A percentile compares a stretch with the other conserved stretches of the same genome.
These are phyloP conservation scores for Penicillium sp. DNA, from an alignment of 2,329 filamentous ascomycete genomes.

Conservation along the genomic window DNA sequence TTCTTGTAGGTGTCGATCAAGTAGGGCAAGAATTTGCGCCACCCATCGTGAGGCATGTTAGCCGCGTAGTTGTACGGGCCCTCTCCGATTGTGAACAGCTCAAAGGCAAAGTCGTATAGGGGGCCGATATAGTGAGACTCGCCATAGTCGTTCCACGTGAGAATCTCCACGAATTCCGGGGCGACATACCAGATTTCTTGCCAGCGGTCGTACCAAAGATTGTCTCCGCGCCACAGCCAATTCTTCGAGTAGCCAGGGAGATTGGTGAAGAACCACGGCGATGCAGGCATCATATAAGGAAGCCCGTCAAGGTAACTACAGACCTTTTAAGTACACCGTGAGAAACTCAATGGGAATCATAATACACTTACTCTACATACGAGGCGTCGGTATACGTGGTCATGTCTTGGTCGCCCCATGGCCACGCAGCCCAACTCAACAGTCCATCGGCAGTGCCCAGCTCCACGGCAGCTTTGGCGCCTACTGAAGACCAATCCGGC, in stretches of 20 bases:
- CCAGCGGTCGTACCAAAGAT: constrained; percentile 60
- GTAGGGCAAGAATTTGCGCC: constrained; percentile 31
- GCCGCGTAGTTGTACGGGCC: constrained; percentile 38
- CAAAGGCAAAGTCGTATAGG: constrained; percentile 37
- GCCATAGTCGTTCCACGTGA: constrained; percentile 52
- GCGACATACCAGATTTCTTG: constrained; percentile 48
- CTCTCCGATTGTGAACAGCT: constrained; percentile 29
- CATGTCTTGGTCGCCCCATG: constrained; percentile 33
- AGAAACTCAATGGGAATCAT: neutral
- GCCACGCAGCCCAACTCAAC: constrained; percentile 44
- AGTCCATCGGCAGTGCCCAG: constrained; percentile 31
- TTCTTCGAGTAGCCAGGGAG: constrained; percentile 55
- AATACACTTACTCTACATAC: constrained; percentile 30
- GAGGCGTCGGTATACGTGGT: constrained; percentile 32
- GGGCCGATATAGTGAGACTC: constrained; percentile 58
- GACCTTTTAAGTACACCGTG: neutral
- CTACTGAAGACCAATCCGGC: constrained; percentile 42
- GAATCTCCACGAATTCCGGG: constrained; percentile 48
- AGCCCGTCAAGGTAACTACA: constrained; percentile 27
- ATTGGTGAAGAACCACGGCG: constrained; percentile 56
- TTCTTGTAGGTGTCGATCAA: constrained; percentile 33
- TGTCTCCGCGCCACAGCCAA: constrained; percentile 60
- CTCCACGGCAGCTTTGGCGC: constrained; percentile 22
- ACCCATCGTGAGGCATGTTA: constrained; percentile 29
- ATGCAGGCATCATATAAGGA: constrained; percentile 51